A percentile compares a stretch with the other conserved stretches of the same genome.
Conservation (phyloP, 192 early-diverging fungal genomes). For the Dissophora ornata region DNA sequence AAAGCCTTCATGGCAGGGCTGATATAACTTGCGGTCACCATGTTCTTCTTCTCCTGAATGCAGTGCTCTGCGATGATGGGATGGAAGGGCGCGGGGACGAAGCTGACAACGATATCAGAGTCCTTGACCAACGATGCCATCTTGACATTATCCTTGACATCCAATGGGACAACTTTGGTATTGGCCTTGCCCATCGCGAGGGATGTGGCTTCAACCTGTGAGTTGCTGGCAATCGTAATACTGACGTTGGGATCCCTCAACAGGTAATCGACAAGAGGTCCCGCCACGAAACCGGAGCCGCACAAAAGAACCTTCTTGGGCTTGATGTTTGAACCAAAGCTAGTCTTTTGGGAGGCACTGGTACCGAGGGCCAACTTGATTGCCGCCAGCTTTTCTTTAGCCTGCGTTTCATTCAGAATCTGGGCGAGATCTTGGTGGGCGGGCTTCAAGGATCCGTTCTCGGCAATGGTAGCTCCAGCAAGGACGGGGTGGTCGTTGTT, state of each 20-base stretch:
- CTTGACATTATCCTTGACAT: constrained; percentile 72
- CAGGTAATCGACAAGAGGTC: constrained; percentile 92
- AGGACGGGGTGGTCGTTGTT: constrained; percentile 76
- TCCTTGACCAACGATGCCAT: constrained; percentile 73
- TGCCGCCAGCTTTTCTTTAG: constrained; percentile 35
- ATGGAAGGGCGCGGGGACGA: constrained; percentile 91
- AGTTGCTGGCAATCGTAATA: constrained; percentile 87
- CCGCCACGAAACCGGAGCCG: constrained; percentile 93
- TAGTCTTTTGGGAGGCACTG: constrained; percentile 4
- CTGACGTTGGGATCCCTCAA: constrained; percentile 62
- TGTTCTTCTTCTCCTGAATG: constrained; percentile 86
- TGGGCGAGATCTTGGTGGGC: constrained; percentile 66
- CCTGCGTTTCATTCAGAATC: constrained; percentile 49
- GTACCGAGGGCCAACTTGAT: constrained; percentile 49
- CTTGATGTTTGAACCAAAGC: constrained; percentile 18
- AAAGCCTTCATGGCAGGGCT: constrained; percentile 89
- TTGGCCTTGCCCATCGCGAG: constrained; percentile 71
- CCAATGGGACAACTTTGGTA: constrained; percentile 72
- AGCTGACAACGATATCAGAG: constrained; percentile 91
- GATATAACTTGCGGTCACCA: constrained; percentile 97
- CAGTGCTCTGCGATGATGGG: constrained; percentile 79
- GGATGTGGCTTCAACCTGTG: constrained; percentile 72
- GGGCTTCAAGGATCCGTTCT: constrained; percentile 70
- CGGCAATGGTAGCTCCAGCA: constrained; percentile 80
- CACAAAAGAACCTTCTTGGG: constrained; percentile 74